Percentiles rank a stretch among this genome's conserved stretches.
Conservation (phyloP, 345 rosid species). For the Geranium brycei region DNA sequence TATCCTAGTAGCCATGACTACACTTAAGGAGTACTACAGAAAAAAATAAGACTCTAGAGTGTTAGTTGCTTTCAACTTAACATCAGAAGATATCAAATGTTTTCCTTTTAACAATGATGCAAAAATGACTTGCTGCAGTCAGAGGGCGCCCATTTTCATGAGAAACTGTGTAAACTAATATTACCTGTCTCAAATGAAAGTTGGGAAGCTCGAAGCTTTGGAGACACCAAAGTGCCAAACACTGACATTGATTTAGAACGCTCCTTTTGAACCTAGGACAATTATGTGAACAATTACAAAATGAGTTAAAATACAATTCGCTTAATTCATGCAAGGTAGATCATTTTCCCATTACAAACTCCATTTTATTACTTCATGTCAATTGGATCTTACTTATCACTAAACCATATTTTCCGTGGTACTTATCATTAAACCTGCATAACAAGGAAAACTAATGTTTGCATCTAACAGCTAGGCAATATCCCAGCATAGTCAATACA, state of each 20-base stretch:
- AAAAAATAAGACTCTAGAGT: no score
- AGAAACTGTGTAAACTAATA: constrained; percentile 3
- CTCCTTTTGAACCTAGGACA: constrained; percentile 50
- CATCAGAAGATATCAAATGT: not conserved
- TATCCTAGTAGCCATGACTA: no score
- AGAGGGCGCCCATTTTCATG: constrained; percentile 3
- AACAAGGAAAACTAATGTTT: no score
- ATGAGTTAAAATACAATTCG: not conserved
- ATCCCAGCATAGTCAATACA: no score
- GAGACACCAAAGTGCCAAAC: constrained; percentile 80
- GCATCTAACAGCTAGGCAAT: no score
- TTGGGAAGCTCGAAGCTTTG: constrained; percentile 75
- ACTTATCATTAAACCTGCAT: no score
- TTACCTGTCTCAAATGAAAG: constrained; percentile 80
- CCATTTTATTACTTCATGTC: not conserved
- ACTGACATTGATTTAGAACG: constrained; percentile 49
- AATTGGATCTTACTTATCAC: no score
- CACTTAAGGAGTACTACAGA: no score
- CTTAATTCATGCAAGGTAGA: not conserved
- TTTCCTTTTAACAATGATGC: not conserved
- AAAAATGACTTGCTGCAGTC: not conserved
- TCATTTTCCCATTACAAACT: not conserved
- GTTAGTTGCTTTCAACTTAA: not conserved
- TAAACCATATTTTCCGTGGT: no score
- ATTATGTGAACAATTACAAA: not conserved